Conservation (phyloP, 2,329 filamentous ascomycete genomes). For the Colletotrichum aenigma region DNA sequence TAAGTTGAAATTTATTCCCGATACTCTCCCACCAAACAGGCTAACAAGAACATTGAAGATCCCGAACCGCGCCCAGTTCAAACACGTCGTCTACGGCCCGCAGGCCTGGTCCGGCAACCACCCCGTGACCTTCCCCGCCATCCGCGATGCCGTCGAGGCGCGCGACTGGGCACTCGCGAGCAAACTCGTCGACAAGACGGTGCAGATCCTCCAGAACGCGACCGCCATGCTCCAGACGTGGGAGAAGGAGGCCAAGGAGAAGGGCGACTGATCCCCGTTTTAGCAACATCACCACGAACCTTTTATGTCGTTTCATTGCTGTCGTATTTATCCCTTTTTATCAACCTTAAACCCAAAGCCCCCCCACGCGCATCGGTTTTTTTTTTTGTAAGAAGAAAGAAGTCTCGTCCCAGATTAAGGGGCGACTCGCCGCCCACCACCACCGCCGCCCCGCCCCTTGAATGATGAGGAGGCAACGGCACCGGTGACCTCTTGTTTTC, state of each 20-base stretch:
- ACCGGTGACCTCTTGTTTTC: not conserved
- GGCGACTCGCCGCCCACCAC: too few relatives aligned
- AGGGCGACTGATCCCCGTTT: not conserved
- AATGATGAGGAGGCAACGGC: too few relatives aligned
- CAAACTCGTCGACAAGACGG: slow-evolving; percentile 72
- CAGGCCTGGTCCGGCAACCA: slow-evolving; percentile 75
- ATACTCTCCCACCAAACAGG: slow-evolving; percentile 1
- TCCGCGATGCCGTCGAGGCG: slow-evolving; percentile 77
- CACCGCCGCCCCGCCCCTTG: too few relatives aligned
- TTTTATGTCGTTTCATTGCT: not conserved
- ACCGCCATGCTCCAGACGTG: slow-evolving; percentile 37
- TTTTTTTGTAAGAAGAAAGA: not conserved
- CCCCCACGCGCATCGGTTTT: not conserved
- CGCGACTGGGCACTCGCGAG: slow-evolving; percentile 74
- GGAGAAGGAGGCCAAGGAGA: not conserved
- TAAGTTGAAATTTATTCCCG: slow-evolving; percentile 44
- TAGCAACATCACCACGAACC: not conserved
- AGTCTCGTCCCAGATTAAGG: not conserved
- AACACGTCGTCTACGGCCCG: slow-evolving; percentile 89
- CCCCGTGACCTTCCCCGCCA: slow-evolving; percentile 62
- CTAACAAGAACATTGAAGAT: slow-evolving; percentile 54
- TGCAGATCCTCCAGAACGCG: slow-evolving; percentile 68
- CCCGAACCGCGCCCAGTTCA: slow-evolving; percentile 89
- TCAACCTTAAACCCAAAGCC: not conserved
- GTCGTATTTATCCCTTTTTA: too few relatives aligned